These are phyloP conservation scores for Phaeotremella fagi DNA, from an alignment of 768 basidiomycete genomes.

Conservation along the genomic window DNA sequence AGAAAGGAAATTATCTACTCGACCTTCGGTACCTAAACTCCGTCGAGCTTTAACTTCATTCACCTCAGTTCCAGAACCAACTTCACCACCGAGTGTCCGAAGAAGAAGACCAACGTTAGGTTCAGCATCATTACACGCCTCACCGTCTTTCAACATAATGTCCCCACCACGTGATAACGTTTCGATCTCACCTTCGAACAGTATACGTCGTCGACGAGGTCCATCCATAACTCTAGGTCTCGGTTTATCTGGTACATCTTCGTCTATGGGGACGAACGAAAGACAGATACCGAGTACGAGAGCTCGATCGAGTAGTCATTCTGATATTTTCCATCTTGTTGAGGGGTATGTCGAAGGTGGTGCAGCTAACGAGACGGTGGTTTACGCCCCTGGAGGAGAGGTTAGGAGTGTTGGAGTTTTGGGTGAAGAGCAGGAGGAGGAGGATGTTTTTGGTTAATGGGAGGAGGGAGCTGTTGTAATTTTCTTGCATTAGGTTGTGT, in stretches of 20 bases:
- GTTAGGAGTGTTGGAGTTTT: conserved; percentile 35
- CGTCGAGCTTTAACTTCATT: conserved; percentile 13
- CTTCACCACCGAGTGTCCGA: not conserved
- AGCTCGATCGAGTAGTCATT: conserved; percentile 35
- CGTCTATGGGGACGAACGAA: too few relatives aligned
- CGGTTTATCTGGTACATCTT: too few relatives aligned
- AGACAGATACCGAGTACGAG: too few relatives aligned
- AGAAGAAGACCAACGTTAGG: conserved; percentile 4
- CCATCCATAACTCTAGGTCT: too few relatives aligned
- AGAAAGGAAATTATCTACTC: too few relatives aligned
- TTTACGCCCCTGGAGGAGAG: conserved; percentile 40
- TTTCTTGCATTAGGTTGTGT: too few relatives aligned
- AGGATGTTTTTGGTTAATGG: not conserved
- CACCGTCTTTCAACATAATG: conserved; percentile 7
- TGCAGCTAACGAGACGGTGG: conserved; percentile 43
- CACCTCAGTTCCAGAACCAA: not conserved
- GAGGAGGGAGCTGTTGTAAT: too few relatives aligned
- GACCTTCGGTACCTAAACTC: conserved; percentile 5
- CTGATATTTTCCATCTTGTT: conserved; percentile 41
- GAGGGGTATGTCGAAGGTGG: conserved; percentile 44
- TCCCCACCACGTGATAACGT: conserved; percentile 23
- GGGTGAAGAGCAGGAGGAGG: conserved; percentile 22
- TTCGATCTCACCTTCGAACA: too few relatives aligned
- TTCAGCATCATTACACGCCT: conserved; percentile 8
- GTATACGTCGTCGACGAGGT: too few relatives aligned